Evolutionary conservation across 352 stramenopile species (phyloP), one percentile per base, ranked within the genome.

Genomic region (Plasmopara viticola): DNA sequence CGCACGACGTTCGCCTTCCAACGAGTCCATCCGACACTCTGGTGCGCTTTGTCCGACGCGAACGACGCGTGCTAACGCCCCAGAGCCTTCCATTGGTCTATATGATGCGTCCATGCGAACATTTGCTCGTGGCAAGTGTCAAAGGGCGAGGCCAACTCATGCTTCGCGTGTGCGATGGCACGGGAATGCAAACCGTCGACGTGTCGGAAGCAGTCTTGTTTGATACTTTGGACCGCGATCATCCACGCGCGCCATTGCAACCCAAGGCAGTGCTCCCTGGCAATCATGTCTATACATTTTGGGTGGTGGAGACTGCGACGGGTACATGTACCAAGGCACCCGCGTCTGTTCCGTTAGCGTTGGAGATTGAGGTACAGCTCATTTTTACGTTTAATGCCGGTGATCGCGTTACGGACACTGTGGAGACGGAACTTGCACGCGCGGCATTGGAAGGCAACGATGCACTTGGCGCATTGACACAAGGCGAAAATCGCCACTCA

Each of bases 211-310:
- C 80, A 3, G 73, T 88, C 33, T 35, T 90, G 15, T 90, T 78
- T 39, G 80, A 90, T 47, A 87, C 71, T 12, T 90, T 86, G 39
- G 85, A 86, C 29, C 51, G 74, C 8, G 60, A 73, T 25, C 68
- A 68, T 3, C 64, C 62, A 9, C 67, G 62, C 4, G 63, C 67
- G 5, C 71, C 70, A 20, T 48, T 88, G 4, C 53, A 78, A 20
- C 56, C 70, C 45, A 65, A 76, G 8, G 69, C 59, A 6, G 15
- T 77, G 8, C 42, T 86, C 7, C 70, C 75, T 43, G 79, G 80
- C 39, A 56, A 72, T 41, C 66, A 84, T 45, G 60, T 82, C 9
- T 90, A 90, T 52, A 80, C 77, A 6, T 87, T 90, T 45, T 90
- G 80, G 80, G 67, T 83, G 29, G 65, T 84, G 47, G 51, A 68